Evolutionary conservation across 2,329 filamentous ascomycete genomes (phyloP), one percentile per base, ranked within the genome.

Genomic region (Colletotrichum orchidophilum): DNA sequence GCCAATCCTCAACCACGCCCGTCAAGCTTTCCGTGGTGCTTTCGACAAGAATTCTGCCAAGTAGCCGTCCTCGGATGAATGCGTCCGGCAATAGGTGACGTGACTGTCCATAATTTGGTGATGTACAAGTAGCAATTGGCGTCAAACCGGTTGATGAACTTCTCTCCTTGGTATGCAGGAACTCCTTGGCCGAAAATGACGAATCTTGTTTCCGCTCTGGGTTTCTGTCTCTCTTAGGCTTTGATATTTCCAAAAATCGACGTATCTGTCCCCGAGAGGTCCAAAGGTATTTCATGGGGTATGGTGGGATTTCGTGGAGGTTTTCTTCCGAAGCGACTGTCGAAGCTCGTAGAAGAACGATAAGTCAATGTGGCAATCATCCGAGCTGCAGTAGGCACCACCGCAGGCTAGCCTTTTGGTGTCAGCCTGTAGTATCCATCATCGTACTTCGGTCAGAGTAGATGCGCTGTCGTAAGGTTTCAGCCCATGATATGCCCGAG

Each of bases 401-500:
- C 73, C 1, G 74, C 64, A 7, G 81, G 81, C 60, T 80, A 81
- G 1, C 76, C 78, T 27, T 75, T 75, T 0, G 80, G 80, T 1
- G 63, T 71, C 3, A 78, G 77, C 11, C 76, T 71, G 61, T 82
- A 82, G 66, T 78, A 77, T 2, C 81, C 81, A 53, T 78, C 76
- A 24, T 76, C 70, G 62, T 79, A 82, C 39, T 71, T 73, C 4
- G 77, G 74, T 82, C 81, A 0, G 75, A 74, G 59, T 77, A 78
- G 31, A 83, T 79, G 62, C 86, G 86, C 75, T 88, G 86, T 69
- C 87, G 79, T 75, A 89, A 87, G 8, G 86, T 85, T 77, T 90
- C 87, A 3, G 86, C 86, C 87, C 87, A 89, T 71, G 87, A 87
- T 66, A 89, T 90, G 54, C 86, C 87, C 87, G 87, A 90, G 3